A percentile compares a stretch with the other conserved stretches of the same genome.
phyloP scores from a whole-genome alignment of 2,329 filamentous ascomycete genomes.

The Calonectria henricotiae region DNA sequence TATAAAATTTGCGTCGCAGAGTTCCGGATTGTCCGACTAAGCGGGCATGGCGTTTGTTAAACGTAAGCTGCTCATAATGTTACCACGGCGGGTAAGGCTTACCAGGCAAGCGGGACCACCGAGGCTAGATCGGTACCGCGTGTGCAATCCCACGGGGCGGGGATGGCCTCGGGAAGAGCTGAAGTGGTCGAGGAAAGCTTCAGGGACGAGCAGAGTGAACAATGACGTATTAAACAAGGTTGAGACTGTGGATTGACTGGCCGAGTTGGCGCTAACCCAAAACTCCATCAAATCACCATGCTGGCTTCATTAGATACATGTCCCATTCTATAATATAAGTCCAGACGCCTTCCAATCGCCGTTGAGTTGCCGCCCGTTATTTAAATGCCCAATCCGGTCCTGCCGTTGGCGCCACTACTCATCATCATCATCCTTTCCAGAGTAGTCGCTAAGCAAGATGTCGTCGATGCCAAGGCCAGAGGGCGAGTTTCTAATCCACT shows the following conservation, averaged over 20 bases:
- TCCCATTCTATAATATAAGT: slow-evolving; percentile 47
- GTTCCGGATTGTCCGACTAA: slow-evolving; percentile 42
- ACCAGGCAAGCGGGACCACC: slow-evolving; percentile 39
- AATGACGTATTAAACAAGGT: slow-evolving; percentile 18
- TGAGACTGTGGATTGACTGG: slow-evolving; percentile 24
- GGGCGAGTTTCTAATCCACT: slow-evolving; percentile 80
- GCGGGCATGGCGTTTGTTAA: slow-evolving; percentile 34
- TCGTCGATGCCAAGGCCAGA: slow-evolving; percentile 76
- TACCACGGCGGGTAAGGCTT: slow-evolving; percentile 40
- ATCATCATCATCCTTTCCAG: slow-evolving; percentile 70
- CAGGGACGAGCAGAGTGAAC: neutral
- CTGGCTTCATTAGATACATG: slow-evolving; percentile 38
- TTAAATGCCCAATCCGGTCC: slow-evolving; percentile 19
- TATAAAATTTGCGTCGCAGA: slow-evolving; percentile 35
- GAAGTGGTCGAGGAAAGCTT: slow-evolving; percentile 17
- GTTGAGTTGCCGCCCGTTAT: slow-evolving; percentile 35
- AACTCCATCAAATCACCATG: slow-evolving; percentile 36
- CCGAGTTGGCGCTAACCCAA: slow-evolving; percentile 29
- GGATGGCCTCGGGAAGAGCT: neutral
- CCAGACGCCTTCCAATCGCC: slow-evolving; percentile 37
- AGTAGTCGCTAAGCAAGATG: slow-evolving; percentile 82
- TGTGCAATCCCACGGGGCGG: slow-evolving; percentile 1
- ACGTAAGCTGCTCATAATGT: slow-evolving; percentile 34
- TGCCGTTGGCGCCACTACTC: slow-evolving; percentile 50
- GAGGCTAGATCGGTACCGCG: slow-evolving; percentile 3